Percentiles rank a stretch among this genome's conserved stretches.
phyloP scores from a whole-genome alignment of 192 early-diverging fungal species.

The Jimgerdemannia flammicorona region DNA sequence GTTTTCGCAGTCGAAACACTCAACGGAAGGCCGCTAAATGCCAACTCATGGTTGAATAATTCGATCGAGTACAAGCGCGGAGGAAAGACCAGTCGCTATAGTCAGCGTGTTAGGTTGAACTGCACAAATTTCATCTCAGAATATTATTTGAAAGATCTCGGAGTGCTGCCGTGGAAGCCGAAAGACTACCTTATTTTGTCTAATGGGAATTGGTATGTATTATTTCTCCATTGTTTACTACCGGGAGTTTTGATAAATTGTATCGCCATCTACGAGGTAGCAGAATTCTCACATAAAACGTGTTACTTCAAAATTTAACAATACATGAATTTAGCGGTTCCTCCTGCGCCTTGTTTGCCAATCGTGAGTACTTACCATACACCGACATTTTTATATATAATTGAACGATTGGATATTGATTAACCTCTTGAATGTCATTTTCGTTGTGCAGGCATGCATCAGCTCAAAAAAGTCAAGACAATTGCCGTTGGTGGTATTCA shows the following conservation, averaged over 20 bases:
- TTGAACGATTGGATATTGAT: background rate
- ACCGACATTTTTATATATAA: background rate
- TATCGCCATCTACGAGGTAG: too few relatives aligned
- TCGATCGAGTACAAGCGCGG: too few relatives aligned
- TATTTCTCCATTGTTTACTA: background rate
- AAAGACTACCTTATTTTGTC: background rate
- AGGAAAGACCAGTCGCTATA: too few relatives aligned
- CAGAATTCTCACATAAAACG: too few relatives aligned
- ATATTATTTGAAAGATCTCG: background rate
- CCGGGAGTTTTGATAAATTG: too few relatives aligned
- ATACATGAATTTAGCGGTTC: background rate
- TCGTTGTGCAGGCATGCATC: background rate
- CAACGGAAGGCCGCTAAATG: too few relatives aligned
- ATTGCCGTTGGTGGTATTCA: background rate
- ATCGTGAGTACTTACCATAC: background rate
- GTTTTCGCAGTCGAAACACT: too few relatives aligned
- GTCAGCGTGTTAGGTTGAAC: too few relatives aligned
- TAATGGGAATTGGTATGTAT: background rate
- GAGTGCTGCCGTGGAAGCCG: background rate
- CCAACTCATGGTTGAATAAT: too few relatives aligned
- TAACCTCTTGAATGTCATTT: background rate
- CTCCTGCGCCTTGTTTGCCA: background rate
- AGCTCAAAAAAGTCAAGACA: background rate
- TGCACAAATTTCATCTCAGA: too few relatives aligned
- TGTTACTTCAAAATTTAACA: too few relatives aligned